Conservation (phyloP, 2,329 filamentous ascomycete species). For the Tolypocladium cylindrosporum region DNA sequence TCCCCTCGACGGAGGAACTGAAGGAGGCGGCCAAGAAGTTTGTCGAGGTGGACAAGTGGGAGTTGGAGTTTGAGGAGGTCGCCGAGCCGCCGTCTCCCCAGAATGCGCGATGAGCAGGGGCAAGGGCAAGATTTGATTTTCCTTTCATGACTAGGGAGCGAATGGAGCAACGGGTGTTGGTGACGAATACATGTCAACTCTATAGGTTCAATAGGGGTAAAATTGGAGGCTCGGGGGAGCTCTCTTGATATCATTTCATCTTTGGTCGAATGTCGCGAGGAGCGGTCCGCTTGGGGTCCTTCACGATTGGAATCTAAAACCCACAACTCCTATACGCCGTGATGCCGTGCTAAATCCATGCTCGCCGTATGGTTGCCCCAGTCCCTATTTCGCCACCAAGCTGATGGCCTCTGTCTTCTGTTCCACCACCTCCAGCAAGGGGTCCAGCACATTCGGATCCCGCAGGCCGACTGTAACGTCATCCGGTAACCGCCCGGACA, state of each 20-base stretch:
- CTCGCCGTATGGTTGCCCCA: background rate
- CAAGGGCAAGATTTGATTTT: background rate
- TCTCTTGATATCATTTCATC: background rate
- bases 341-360: background rate
- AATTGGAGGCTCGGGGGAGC: background rate
- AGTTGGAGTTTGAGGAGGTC: slow-evolving; percentile 57
- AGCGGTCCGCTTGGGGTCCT: background rate
- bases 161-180: background rate
- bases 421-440: slow-evolving; percentile 61
- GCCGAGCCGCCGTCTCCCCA: slow-evolving; percentile 44
- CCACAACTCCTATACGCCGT: slow-evolving; percentile 2
- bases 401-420: slow-evolving; percentile 46
- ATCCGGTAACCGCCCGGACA: slow-evolving; percentile 47
- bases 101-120: slow-evolving; percentile 31
- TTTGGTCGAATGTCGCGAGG: background rate
- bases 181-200: background rate
- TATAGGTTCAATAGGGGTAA: background rate
- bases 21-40: slow-evolving; percentile 53
- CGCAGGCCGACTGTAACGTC: slow-evolving; percentile 68
- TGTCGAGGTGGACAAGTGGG: slow-evolving; percentile 59
- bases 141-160: background rate
- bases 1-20: slow-evolving; percentile 39
- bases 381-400: slow-evolving; percentile 2
- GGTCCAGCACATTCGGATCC: slow-evolving; percentile 67
- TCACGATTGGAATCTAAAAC: background rate